Base-by-base conservation (phyloP, 441 rosid species). In the Raphanus hybrid region DNA sequence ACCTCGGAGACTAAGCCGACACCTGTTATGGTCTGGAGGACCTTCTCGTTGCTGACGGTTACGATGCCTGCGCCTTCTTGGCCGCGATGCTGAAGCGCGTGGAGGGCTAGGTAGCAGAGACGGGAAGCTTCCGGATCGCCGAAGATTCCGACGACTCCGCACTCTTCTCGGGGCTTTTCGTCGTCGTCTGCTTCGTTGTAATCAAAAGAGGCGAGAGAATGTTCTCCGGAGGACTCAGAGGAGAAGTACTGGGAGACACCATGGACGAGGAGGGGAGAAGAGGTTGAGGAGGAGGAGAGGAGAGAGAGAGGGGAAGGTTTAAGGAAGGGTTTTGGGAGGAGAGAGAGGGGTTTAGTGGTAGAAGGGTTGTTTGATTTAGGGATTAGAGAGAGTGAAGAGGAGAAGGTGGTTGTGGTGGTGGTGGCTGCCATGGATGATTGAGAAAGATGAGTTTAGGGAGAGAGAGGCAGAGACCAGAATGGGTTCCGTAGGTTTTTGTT, bases 41-140 rank as follows among this genome's bases (percentile, higher is more conserved):
- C 91, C 55, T 86, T 82, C 7, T 89, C 70, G 34, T 89, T 69
- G 34, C 86, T 83, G 23, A 91, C 97, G 2, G 98, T 77, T 4
- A 93, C 98, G 75, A 93, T 91, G 75, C 97, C 98, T 54, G 98
- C 98, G 18, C 97, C 98, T 81, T 93, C 98, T 75, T 93, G 98
- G 26, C 98, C 98, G 45, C 98, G 94, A 55, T 93, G 98, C 68
- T 93, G 98, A 74, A 93, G 86, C 29, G 97, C 94, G 75, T 91
- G 98, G 43, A 91, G 95, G 5, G 97, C 97, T 75, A 91, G 72
- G 77, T 90, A 93, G 79, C 92, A 89, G 71, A 91, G 90, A 2
- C 95, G 93, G 2, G 98, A 85, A 61, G 98, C 97, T 76, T 93
- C 97, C 0, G 95, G 78, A 82, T 93, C 97, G 10, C 91, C 98